phyloP scores from a whole-genome alignment of 805 yeast species.

The Starmerella vaccinii region DNA sequence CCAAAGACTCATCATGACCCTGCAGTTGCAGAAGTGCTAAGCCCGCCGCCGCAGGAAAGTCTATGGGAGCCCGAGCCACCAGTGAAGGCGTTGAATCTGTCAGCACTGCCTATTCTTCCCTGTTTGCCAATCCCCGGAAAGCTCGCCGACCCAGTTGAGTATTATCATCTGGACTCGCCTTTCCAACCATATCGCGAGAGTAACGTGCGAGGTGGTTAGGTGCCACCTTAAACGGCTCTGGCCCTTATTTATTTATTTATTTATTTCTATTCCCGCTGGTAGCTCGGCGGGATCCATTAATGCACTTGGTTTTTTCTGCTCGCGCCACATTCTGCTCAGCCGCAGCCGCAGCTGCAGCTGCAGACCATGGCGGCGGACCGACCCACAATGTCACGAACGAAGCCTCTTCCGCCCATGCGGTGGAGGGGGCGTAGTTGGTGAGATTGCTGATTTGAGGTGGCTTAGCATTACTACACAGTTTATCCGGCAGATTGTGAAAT shows the following conservation, averaged over 20 bases:
- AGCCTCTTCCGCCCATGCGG: neutral
- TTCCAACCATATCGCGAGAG: constrained; percentile 21
- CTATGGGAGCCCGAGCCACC: neutral
- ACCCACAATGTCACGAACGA: neutral
- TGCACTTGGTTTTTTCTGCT: neutral
- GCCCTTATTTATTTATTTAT: constrained; percentile 7
- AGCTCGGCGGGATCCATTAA: neutral
- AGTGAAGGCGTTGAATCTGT: neutral
- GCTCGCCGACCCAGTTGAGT: neutral
- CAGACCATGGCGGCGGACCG: no score
- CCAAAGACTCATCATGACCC: neutral
- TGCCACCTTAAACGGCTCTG: neutral
- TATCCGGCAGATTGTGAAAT: neutral
- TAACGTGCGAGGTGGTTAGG: constrained; percentile 17
- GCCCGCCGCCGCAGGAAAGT: neutral
- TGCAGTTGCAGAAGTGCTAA: neutral
- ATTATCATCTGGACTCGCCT: neutral
- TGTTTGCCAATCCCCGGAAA: neutral
- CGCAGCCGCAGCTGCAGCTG: neutral
- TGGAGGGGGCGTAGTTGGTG: constrained; percentile 1
- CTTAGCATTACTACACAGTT: neutral
- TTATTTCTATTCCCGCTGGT: neutral
- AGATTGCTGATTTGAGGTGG: neutral
- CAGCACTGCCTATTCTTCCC: neutral
- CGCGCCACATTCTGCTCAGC: neutral